Evolutionary conservation across 805 yeast genomes (phyloP).

Genomic region (Martiniozyma abietophila): DNA sequence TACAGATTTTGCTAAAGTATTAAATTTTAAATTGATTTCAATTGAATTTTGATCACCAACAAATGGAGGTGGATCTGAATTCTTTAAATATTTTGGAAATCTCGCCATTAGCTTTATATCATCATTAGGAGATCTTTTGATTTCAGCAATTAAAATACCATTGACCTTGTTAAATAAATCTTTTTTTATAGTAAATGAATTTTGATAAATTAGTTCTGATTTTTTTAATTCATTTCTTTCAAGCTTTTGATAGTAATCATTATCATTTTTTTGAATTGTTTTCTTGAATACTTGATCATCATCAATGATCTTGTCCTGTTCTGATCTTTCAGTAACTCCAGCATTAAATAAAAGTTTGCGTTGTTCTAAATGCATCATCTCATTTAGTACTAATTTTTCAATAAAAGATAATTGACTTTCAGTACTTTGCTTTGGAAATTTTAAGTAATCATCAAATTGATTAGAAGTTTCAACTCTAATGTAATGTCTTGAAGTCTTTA

Average conservation of each 20-base stretch:
- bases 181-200: too few species aligned
- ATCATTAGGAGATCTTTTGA: too few species aligned
- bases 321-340: constrained; percentile 4
- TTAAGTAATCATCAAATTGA: too few species aligned
- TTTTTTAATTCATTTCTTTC: too few species aligned
- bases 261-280: too few species aligned
- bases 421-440: constrained; percentile 9
- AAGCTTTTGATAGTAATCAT: too few species aligned
- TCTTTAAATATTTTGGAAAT: too few species aligned
- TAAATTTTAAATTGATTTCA: too few species aligned
- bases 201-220: too few species aligned
- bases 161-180: constrained; percentile 14
- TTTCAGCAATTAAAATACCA: constrained; percentile 7
- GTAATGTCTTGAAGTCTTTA: constrained; percentile 14
- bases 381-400: constrained; percentile 10
- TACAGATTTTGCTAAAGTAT: constrained; percentile 2
- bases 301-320: constrained; percentile 13
- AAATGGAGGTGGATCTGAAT: too few species aligned
- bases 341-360: constrained; percentile 8
- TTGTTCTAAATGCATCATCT: constrained; percentile 8
- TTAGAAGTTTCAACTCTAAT: constrained; percentile 17
- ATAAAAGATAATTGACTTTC: constrained; percentile 9
- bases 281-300: too few species aligned
- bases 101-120: too few species aligned
- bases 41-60: constrained; percentile 8